phyloP scores from a whole-genome alignment of 495 filamentous ascomycete species.

The Platismatia glauca region DNA sequence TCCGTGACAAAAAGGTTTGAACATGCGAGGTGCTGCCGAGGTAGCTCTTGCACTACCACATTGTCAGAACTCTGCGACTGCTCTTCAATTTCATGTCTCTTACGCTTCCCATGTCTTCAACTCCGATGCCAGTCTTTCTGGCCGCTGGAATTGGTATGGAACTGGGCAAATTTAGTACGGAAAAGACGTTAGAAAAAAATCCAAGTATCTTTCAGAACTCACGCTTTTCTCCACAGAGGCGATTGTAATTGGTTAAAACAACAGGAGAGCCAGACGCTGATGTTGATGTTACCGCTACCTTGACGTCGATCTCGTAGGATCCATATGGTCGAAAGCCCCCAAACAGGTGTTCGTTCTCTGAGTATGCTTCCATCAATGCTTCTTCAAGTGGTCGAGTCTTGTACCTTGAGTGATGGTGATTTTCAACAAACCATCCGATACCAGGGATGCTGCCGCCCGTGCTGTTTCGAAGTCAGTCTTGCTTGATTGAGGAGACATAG shows the following conservation, averaged over 20 bases:
- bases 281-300: constrained; percentile 42
- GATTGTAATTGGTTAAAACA: constrained; percentile 47
- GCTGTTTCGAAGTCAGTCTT: too few species aligned
- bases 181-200: background rate
- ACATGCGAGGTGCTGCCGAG: constrained; percentile 40
- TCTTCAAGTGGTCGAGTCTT: constrained; percentile 33
- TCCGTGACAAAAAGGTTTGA: constrained; percentile 37
- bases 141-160: constrained; percentile 37
- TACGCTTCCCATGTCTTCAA: constrained; percentile 47
- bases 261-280: constrained; percentile 32
- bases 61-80: constrained; percentile 16
- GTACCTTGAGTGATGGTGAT: constrained; percentile 36
- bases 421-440: constrained; percentile 28
- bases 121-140: constrained; percentile 34
- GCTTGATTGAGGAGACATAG: too few species aligned
- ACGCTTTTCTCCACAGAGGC: constrained; percentile 15
- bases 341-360: constrained; percentile 31
- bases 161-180: constrained; percentile 7
- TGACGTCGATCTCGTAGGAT: constrained; percentile 23
- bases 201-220: background rate
- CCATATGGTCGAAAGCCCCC: constrained; percentile 29
- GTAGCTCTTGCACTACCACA: constrained; percentile 35
- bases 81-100: constrained; percentile 10
- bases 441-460: constrained; percentile 30
- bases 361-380: constrained; percentile 29